Base-by-base conservation (phyloP, 768 basidiomycete species). In the Leccinum pellstonianum region DNA sequence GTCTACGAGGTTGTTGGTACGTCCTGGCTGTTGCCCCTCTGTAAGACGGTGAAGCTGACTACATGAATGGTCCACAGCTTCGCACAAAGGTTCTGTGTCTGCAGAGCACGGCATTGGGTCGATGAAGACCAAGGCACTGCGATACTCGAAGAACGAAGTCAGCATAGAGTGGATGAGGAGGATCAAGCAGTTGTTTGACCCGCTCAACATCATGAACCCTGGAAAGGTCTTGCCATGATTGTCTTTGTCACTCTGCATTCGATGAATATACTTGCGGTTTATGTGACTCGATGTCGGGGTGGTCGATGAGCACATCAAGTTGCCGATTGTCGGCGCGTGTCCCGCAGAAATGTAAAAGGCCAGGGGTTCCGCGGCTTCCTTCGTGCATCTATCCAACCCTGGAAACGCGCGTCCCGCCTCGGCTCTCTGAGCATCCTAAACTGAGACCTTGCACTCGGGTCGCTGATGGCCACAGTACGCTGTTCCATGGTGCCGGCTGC, bases 51-150 rank as follows among this genome's bases (percentile, higher is more conserved):
- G 3, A 29, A 54, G 52, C 58, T 61, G 33, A 59, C 62, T 47
- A 31, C 25, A n/a, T 19, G 41, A 35, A 53, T 48, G 14, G 12
- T 29, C 17, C 54, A 21, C 62, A 93, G 90, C 86, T 19, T 85
- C 84, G 1, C 82, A 90, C 69, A 83, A 86, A 54, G 96, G 96
- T 8, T 98, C 96, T 0, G 86, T 99, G 64, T 98, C 95, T 6
- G 96, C 96, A 2, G 96, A 99, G 70, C 96, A 99, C 72, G 96
- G 96, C 5, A 87, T 99, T 55, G 95, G 96, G n/a, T 82, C 88
- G 0, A 93, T 93, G 90, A 98, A 98, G 78, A 90, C 91, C 0
- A 86, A 90, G 57, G 92, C 93, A 15, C 83, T 98, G 21, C 82
- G 81, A 41, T 98, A 97, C 75, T 93, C 93, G 6, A 97, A 98